Evolutionary conservation across 768 basidiomycete genomes (phyloP).

Genomic region (Cubamyces lactineus): DNA sequence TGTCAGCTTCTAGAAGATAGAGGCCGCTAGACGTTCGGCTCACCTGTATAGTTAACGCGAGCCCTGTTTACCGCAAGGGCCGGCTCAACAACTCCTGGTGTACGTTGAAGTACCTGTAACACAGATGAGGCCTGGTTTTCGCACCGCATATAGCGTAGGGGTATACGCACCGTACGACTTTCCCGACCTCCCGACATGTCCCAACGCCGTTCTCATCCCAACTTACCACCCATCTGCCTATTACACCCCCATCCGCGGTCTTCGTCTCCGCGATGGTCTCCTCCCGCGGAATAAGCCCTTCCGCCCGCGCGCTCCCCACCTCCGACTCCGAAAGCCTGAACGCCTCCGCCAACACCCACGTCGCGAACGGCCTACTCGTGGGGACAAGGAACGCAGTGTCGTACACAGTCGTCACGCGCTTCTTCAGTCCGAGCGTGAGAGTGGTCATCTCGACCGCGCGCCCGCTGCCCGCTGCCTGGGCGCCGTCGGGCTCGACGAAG

Average conservation of each 20-base stretch:
- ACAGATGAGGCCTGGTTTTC: background rate
- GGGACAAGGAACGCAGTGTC: constrained; percentile 73
- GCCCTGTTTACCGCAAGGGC: constrained; percentile 15
- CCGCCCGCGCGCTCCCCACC: constrained; percentile 42
- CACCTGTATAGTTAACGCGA: no score
- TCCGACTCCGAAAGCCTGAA: constrained; percentile 50
- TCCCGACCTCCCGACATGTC: constrained; percentile 63
- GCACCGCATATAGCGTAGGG: background rate
- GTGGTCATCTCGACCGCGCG: constrained; percentile 69
- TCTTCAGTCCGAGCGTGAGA: constrained; percentile 58
- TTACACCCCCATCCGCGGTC: constrained; percentile 56
- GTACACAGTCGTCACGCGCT: constrained; percentile 71
- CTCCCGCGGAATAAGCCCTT: constrained; percentile 45
- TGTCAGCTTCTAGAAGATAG: no score
- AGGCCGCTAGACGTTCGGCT: no score
- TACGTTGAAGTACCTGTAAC: constrained; percentile 45
- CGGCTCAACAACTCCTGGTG: constrained; percentile 47
- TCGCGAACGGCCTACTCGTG: constrained; percentile 71
- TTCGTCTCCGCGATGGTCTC: constrained; percentile 83
- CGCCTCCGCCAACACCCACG: constrained; percentile 71
- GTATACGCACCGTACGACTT: constrained; percentile 60
- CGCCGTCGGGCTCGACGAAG: constrained; percentile 46
- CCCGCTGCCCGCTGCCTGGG: constrained; percentile 15
- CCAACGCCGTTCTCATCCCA: constrained; percentile 73
- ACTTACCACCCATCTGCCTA: constrained; percentile 79